A percentile compares a stretch with the other conserved stretches of the same genome.
Evolutionary conservation across 2,329 filamentous ascomycete species (phyloP).

Genomic region (Cladosporium austrohemisphaericum): DNA sequence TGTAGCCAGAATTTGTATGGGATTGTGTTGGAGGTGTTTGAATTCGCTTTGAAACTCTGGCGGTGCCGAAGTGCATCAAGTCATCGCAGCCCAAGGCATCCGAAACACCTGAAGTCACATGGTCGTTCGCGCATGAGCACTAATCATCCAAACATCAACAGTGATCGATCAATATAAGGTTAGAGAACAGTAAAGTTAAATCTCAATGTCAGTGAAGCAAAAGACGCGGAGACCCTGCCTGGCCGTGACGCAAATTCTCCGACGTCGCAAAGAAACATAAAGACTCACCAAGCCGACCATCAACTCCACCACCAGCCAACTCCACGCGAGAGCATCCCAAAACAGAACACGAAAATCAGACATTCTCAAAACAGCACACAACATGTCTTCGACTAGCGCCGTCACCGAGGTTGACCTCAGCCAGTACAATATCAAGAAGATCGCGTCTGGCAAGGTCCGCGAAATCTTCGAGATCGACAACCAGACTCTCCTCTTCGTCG

Average conservation of each 20-base stretch:
- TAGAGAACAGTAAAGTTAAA: too few relatives aligned
- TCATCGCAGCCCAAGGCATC: too few relatives aligned
- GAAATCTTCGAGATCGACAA: slow-evolving; percentile 73
- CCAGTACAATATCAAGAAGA: slow-evolving; percentile 37
- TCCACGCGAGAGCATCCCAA: not conserved
- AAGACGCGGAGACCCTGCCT: slow-evolving; percentile 2
- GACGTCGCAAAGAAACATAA: slow-evolving; percentile 14
- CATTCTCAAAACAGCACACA: not conserved
- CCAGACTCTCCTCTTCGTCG: slow-evolving; percentile 72
- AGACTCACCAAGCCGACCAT: slow-evolving; percentile 13
- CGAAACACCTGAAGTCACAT: too few relatives aligned
- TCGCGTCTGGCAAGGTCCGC: slow-evolving; percentile 70
- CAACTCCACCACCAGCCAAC: slow-evolving; percentile 1
- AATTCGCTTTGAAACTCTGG: too few relatives aligned
- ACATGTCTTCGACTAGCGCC: slow-evolving; percentile 9
- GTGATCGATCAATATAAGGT: too few relatives aligned
- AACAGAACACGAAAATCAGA: not conserved
- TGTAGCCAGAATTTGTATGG: too few relatives aligned
- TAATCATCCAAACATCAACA: too few relatives aligned
- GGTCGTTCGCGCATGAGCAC: too few relatives aligned
- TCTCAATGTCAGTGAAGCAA: too few relatives aligned
- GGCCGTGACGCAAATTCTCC: slow-evolving; percentile 15
- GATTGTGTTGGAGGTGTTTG: too few relatives aligned
- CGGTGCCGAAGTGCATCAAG: too few relatives aligned
- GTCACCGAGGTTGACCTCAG: slow-evolving; percentile 22